Base-by-base conservation (phyloP, 345 rosid species). In the Euphorbia tirucalli region DNA sequence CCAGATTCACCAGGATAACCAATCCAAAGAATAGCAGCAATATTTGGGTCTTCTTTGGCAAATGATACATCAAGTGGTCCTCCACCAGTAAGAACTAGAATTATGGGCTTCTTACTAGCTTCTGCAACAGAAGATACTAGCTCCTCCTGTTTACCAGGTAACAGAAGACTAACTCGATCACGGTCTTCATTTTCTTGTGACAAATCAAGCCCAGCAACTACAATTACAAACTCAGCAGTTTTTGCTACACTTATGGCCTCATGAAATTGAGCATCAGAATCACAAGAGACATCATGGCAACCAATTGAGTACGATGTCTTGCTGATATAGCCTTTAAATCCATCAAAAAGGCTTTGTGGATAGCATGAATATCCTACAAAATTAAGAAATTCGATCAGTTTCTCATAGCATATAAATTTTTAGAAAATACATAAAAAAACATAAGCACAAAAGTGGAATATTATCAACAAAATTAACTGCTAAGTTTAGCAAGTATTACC, bases 1-100 rank as follows among this genome's bases (percentile, higher is more conserved):
- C 98, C 98, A 14, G 95, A 83, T 87, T 94, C 97, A 46, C 97
- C 96, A 61, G 96, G 98, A 74, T 94, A 92, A 18, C 96, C 97
- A 66, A 87, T 87, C 98, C 97, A 94, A 60, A 92, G 65, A 75
- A 94, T 90, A 85, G 97, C 81, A 14, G 93, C 85, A 24, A 94
- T 68, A 52, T 69, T 73, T 5, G 87, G 87, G 74, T 89, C 79
- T 39, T 52, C 69, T 80, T 92, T 73, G 52, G 96, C 96, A 30
- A 92, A 90, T 16, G 92, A 78, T 22, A 94, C 88, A 77, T 94
- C 98, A 64, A 94, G 76, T 58, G 98, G 95, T 62, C 97, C 98
- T 22, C 98, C 98, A 48, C 98, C 96, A 11, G 95, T 90, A 50
- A 94, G 92, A 76, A 94, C 93, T 55, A 94, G 86, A 86, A 94